Conservation (phyloP, 257 asterid genomes). For the Solanum pinnatisectum region DNA sequence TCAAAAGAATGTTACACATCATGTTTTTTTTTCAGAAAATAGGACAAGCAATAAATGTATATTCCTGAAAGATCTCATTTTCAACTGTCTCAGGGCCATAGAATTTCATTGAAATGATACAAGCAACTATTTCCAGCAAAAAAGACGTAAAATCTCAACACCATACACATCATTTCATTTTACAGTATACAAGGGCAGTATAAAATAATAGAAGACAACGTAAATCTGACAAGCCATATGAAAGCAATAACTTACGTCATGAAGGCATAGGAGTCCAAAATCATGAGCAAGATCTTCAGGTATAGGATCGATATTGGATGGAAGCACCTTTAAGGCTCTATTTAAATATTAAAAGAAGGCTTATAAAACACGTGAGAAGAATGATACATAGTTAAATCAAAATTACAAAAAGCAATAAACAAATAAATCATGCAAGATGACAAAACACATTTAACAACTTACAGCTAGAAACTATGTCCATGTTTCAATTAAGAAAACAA, state of each 20-base stretch:
- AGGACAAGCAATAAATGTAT: background rate
- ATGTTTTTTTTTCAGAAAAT: background rate
- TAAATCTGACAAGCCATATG: background rate
- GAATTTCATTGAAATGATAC: background rate
- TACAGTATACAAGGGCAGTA: background rate
- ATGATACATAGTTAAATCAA: background rate
- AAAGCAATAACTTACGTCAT: constrained; percentile 42
- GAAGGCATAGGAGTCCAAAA: constrained; percentile 57
- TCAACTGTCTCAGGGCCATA: background rate
- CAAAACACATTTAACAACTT: background rate
- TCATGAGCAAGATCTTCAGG: constrained; percentile 57
- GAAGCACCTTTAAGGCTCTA: constrained; percentile 70
- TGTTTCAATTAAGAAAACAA: background rate
- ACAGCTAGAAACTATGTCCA: background rate
- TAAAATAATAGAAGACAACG: background rate
- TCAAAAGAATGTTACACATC: background rate
- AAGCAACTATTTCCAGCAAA: background rate
- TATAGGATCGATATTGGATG: constrained; percentile 69
- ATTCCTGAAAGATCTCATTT: background rate
- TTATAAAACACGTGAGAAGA: background rate
- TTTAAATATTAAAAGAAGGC: constrained; percentile 1
- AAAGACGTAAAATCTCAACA: background rate
- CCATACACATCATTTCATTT: background rate
- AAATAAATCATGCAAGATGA: background rate
- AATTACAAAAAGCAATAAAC: background rate